A percentile compares a stretch with the other conserved stretches of the same genome.
Conservation (phyloP, 768 basidiomycete genomes). For the Naganishia randhawae region DNA sequence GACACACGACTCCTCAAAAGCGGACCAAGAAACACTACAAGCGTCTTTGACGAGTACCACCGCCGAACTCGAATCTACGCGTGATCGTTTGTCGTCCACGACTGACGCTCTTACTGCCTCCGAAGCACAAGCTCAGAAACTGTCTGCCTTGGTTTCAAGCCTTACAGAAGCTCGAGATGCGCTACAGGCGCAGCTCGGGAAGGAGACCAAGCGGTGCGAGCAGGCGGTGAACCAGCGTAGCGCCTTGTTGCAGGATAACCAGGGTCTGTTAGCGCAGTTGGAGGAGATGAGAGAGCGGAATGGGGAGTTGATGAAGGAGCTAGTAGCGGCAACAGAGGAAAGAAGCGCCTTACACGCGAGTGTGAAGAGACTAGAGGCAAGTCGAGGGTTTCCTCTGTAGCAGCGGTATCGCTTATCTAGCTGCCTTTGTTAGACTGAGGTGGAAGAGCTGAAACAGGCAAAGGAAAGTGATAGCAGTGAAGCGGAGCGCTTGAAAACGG, state of each 20-base stretch:
- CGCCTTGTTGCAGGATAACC: constrained; percentile 45
- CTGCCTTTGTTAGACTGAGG: constrained; percentile 2
- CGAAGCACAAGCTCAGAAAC: background rate
- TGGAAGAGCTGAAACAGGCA: constrained; percentile 5
- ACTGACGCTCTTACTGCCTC: background rate
- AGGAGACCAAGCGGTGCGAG: constrained; percentile 39
- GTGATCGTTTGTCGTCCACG: background rate
- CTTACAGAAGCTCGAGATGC: background rate
- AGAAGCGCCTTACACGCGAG: constrained; percentile 29
- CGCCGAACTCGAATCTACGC: background rate
- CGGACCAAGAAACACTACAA: background rate
- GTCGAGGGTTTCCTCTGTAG: background rate
- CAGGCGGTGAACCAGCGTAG: constrained; percentile 38
- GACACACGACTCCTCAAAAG: constrained; percentile 27
- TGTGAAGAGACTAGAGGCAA: constrained; percentile 30
- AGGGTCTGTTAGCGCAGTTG: constrained; percentile 42
- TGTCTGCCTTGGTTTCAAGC: background rate
- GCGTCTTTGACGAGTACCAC: background rate
- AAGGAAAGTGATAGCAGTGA: background rate
- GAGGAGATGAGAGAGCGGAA: constrained; percentile 48
- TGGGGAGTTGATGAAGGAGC: constrained; percentile 45
- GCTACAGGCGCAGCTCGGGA: constrained; percentile 27
- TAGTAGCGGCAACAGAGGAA: constrained; percentile 37
- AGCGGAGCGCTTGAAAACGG: constrained; percentile 11
- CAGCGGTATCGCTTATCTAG: background rate